phyloP scores from a whole-genome alignment of 1,139 yeast species.

The Candida sanyaensis region DNA sequence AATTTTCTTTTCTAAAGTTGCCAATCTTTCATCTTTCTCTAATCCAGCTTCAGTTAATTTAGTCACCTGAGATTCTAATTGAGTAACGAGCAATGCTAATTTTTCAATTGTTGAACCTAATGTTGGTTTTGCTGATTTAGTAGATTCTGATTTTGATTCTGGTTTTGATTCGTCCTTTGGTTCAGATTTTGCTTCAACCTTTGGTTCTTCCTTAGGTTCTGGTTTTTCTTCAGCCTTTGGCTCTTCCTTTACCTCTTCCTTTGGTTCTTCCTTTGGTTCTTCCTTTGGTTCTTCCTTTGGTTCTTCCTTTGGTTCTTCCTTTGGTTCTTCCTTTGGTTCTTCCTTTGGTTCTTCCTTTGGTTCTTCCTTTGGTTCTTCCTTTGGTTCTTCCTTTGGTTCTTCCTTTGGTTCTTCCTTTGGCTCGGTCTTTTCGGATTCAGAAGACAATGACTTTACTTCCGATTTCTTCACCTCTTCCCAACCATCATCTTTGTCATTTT shows the following conservation, averaged over 20 bases:
- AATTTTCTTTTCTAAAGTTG: conserved; percentile 42
- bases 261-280: conserved; percentile 14
- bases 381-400: no score
- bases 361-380: conserved; percentile 15
- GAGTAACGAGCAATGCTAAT: conserved; percentile 55
- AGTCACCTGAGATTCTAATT: conserved; percentile 56
- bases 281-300: conserved; percentile 16
- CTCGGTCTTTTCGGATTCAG: conserved; percentile 17
- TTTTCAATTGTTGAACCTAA: conserved; percentile 71
- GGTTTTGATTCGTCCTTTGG: conserved; percentile 12
- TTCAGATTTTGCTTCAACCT: no score
- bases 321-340: conserved; percentile 11
- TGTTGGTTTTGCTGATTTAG: conserved; percentile 47
- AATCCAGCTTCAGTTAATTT: conserved; percentile 53
- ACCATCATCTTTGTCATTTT: conserved; percentile 37
- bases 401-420: no score
- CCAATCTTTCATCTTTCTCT: conserved; percentile 64
- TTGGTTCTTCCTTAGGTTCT: conserved; percentile 4
- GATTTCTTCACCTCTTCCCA: conserved; percentile 46
- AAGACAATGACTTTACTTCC: conserved; percentile 16
- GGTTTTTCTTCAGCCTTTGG: no score
- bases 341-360: conserved; percentile 15
- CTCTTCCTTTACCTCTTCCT: conserved; percentile 17
- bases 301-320: conserved; percentile 14
- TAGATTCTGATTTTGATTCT: conserved; percentile 11